Conservation (phyloP, 768 basidiomycete genomes). For the Mycena vitilis region DNA sequence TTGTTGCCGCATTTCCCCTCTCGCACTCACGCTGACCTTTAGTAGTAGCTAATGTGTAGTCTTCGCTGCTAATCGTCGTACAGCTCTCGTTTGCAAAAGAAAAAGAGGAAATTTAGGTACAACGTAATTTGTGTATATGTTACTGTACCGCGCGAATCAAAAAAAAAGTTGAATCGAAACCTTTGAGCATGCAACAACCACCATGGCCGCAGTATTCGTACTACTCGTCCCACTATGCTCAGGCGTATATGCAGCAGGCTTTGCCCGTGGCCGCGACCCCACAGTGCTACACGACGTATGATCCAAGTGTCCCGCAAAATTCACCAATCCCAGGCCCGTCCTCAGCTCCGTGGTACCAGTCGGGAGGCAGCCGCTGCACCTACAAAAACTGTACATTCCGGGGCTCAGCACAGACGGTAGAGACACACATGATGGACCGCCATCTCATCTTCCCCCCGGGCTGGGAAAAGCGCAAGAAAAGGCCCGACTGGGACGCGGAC, state of each 20-base stretch:
- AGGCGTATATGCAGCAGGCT: slow-evolving; percentile 59
- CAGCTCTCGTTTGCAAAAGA: slow-evolving; percentile 35
- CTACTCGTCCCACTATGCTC: slow-evolving; percentile 65
- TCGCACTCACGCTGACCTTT: slow-evolving; percentile 33
- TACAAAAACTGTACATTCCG: slow-evolving; percentile 74
- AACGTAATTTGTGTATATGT: slow-evolving; percentile 32
- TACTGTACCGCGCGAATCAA: slow-evolving; percentile 25
- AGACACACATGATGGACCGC: slow-evolving; percentile 91
- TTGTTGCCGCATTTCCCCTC: slow-evolving; percentile 14
- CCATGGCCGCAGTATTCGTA: slow-evolving; percentile 41
- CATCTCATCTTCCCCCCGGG: slow-evolving; percentile 85
- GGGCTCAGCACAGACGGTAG: slow-evolving; percentile 77
- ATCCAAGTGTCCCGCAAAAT: slow-evolving; percentile 30
- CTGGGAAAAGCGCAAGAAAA: slow-evolving; percentile 69
- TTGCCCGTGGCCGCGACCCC: slow-evolving; percentile 36
- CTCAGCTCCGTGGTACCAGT: slow-evolving; percentile 66
- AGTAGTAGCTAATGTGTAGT: slow-evolving; percentile 36
- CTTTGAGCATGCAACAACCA: slow-evolving; percentile 30
- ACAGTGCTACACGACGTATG: slow-evolving; percentile 53
- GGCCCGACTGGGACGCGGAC: slow-evolving; percentile 83
- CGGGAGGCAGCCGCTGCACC: slow-evolving; percentile 70
- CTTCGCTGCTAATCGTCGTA: slow-evolving; percentile 33
- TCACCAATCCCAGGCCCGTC: slow-evolving; percentile 8
- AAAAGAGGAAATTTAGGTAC: slow-evolving; percentile 32
- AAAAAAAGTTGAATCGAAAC: slow-evolving; percentile 16